Base-by-base conservation (phyloP, 2,329 filamentous ascomycete genomes). In the Penicillium sp. region DNA sequence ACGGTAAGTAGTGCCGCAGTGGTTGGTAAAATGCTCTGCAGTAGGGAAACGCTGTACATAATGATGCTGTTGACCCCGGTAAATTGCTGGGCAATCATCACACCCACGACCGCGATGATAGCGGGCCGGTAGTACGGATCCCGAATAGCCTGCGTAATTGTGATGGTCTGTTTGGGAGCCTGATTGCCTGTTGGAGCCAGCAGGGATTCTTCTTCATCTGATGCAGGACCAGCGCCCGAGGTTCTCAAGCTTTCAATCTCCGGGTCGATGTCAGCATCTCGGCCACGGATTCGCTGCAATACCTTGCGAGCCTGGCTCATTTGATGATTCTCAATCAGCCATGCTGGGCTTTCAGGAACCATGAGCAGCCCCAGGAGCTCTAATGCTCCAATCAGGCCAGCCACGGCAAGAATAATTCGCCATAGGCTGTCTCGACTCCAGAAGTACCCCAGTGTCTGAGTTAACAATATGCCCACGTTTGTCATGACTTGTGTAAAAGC, bases 51-150 rank as follows among this genome's bases (percentile, higher is more conserved):
- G 2, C 92, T 95, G 73, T 99, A 99, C 92, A 99, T 96, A 74
- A 97, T 88, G 67, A 97, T 93, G 53, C 88, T 93, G 81, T 99
- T 97, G 76, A 97, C 93, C 43, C 90, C 93, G 53, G 89, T 93
- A 34, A 96, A 80, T 70, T 99, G 94, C 70, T 97, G 94, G 0
- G 89, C 87, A 53, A 92, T 81, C 92, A 97, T 96, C 61, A 95
- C 86, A 1, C 90, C 91, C 12, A 95, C 82, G 3, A 95, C 89
- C 4, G 92, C 90, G 54, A 94, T 80, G 49, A 95, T 86, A 47
- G 88, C 88, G 0, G 85, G 86, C 3, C 86, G 82, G 64, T 89
- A 88, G 8, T 83, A 75, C 0, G 85, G 80, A 61, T 93, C 83
- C 23, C 76, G 79, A 36, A 90, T 71, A 9, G 92, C 88, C 53